Percentiles rank a stretch among this genome's conserved stretches.
These are phyloP conservation scores for Stephania japonica DNA, from an alignment of 164 flowering plant species.

Conservation along the genomic window DNA sequence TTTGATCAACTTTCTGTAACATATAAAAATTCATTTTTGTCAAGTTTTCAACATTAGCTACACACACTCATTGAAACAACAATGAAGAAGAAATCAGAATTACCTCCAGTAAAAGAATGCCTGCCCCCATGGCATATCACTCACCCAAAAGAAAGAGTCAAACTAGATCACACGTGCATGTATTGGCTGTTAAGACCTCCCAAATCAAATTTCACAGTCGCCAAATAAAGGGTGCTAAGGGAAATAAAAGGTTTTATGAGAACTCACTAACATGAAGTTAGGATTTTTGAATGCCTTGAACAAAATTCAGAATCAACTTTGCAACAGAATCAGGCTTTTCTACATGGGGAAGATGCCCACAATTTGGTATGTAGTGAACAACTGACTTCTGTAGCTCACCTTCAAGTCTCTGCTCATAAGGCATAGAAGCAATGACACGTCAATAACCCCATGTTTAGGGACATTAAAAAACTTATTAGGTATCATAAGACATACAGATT, in stretches of 20 bases:
- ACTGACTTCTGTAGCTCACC: constrained; percentile 61
- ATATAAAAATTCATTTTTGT: neutral
- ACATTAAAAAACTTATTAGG: neutral
- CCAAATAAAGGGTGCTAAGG: neutral
- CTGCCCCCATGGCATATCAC: neutral
- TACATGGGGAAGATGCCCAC: constrained; percentile 93
- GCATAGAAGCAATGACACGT: neutral
- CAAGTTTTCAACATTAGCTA: neutral
- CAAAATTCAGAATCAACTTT: constrained; percentile 53
- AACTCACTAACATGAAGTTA: neutral
- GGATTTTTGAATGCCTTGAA: constrained; percentile 17
- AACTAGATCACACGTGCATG: neutral
- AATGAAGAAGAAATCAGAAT: neutral
- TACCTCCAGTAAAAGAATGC: neutral
- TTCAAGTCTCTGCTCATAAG: constrained; percentile 53
- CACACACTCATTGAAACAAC: neutral
- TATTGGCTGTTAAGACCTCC: neutral
- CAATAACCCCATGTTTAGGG: neutral
- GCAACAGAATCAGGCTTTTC: constrained; percentile 61
- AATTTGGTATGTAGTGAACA: constrained; percentile 58
- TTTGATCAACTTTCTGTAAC: neutral
- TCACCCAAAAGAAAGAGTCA: neutral
- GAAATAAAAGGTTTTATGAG: neutral
- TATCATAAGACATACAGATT: neutral
- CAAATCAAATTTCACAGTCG: neutral